phyloP scores from a whole-genome alignment of 495 filamentous ascomycete genomes.

The Xylaria telfairii region DNA sequence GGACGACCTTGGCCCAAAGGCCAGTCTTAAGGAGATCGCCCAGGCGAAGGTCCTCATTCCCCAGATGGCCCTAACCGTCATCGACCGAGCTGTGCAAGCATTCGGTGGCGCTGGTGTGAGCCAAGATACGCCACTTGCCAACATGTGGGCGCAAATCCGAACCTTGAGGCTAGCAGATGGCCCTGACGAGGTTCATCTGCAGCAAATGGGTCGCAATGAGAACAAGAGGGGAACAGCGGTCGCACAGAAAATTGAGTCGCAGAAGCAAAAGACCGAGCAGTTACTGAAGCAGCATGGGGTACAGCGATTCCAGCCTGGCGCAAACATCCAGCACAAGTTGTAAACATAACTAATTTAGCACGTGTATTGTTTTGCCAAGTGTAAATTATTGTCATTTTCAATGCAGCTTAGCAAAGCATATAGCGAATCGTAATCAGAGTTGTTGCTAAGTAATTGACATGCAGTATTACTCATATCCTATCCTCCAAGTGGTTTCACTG shows the following conservation, averaged over 20 bases:
- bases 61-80: constrained; percentile 75
- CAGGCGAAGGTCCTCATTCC: constrained; percentile 88
- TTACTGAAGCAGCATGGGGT: constrained; percentile 69
- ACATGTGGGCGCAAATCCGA: constrained; percentile 83
- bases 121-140: constrained; percentile 88
- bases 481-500: not conserved
- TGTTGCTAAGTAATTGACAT: not conserved
- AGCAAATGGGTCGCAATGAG: constrained; percentile 87
- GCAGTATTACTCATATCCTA: not conserved
- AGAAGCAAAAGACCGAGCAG: constrained; percentile 67
- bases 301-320: constrained; percentile 53
- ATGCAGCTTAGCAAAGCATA: constrained; percentile 1
- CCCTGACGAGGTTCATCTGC: constrained; percentile 91
- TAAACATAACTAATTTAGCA: constrained; percentile 34
- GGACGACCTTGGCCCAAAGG: constrained; percentile 79
- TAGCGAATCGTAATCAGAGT: not conserved
- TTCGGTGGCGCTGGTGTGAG: constrained; percentile 86
- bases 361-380: not conserved
- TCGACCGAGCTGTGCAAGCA: constrained; percentile 86
- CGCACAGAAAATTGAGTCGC: constrained; percentile 65
- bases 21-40: constrained; percentile 82
- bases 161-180: constrained; percentile 88
- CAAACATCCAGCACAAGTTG: constrained; percentile 58
- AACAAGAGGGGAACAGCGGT: constrained; percentile 72
- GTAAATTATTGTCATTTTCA: constrained; percentile 9